Conservation (phyloP, 345 rosid genomes). For the Eutrema japonicum region DNA sequence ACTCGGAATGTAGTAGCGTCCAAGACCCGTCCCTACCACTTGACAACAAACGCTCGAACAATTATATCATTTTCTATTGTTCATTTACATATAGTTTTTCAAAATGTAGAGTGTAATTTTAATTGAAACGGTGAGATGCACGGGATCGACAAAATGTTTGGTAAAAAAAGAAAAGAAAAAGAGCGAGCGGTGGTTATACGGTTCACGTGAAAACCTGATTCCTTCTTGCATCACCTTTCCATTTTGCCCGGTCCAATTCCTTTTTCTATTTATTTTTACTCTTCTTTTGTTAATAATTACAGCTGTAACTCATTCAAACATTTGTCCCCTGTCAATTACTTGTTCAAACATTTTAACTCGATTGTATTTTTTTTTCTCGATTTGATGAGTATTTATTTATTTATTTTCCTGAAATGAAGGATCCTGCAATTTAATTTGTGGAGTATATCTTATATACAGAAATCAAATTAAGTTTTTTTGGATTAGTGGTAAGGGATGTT, state of each 20-base stretch:
- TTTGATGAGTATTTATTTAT: not conserved
- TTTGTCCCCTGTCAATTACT: not conserved
- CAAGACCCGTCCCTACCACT: too few species aligned
- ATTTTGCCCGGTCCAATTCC: conserved; percentile 29
- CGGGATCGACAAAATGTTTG: conserved; percentile 14
- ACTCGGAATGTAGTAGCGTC: too few species aligned
- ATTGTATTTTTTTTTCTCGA: not conserved
- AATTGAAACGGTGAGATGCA: conserved; percentile 29
- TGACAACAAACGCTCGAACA: too few species aligned
- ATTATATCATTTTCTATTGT: not conserved
- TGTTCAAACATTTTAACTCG: conserved; percentile 17
- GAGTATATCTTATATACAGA: too few species aligned
- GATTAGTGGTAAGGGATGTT: too few species aligned
- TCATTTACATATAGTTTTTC: not conserved
- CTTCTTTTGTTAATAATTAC: not conserved
- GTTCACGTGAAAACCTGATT: conserved; percentile 40
- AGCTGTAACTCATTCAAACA: conserved; percentile 23
- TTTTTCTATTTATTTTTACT: not conserved
- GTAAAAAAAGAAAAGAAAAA: not conserved
- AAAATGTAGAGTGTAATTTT: not conserved
- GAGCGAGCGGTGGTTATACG: conserved; percentile 31
- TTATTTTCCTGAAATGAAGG: not conserved
- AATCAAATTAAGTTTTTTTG: too few species aligned
- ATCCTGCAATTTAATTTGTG: not conserved
- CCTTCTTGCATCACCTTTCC: conserved; percentile 22